phyloP scores from a whole-genome alignment of 805 yeast genomes.

The Candida endomychidarum region DNA sequence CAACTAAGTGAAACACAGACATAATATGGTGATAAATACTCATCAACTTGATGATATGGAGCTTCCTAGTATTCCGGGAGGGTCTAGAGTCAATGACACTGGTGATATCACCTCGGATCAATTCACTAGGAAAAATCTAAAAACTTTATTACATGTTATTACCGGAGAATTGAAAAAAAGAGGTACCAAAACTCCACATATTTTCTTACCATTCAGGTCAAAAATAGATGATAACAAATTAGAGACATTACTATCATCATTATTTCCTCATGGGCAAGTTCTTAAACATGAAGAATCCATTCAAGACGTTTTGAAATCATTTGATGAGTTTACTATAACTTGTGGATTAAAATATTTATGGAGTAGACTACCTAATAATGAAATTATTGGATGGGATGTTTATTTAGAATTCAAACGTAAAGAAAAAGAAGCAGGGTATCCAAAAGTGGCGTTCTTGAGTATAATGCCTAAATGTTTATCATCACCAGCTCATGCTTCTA shows the following conservation, averaged over 20 bases:
- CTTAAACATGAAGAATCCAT: slow-evolving; percentile 18
- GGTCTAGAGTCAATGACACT: neutral
- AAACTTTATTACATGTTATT: slow-evolving; percentile 64
- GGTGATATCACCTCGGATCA: slow-evolving; percentile 25
- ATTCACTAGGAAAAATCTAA: slow-evolving; percentile 64
- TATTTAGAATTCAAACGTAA: slow-evolving; percentile 66
- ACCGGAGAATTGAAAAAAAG: slow-evolving; percentile 70
- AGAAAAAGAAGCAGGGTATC: slow-evolving; percentile 66
- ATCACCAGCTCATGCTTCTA: slow-evolving; percentile 85
- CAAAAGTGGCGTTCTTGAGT: slow-evolving; percentile 71
- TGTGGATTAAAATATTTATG: slow-evolving; percentile 80
- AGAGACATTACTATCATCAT: slow-evolving; percentile 51
- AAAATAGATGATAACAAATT: slow-evolving; percentile 62
- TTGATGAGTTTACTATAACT: slow-evolving; percentile 68
- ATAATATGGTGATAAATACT: slow-evolving; percentile 15
- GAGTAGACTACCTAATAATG: slow-evolving; percentile 79
- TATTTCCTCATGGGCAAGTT: slow-evolving; percentile 61
- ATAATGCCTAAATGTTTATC: slow-evolving; percentile 82
- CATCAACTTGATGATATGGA: slow-evolving; percentile 20
- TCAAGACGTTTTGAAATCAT: slow-evolving; percentile 40
- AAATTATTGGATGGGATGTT: slow-evolving; percentile 83
- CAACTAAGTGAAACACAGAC: neutral
- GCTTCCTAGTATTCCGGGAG: slow-evolving; percentile 25
- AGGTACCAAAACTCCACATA: slow-evolving; percentile 70
- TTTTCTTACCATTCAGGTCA: slow-evolving; percentile 77